These are phyloP conservation scores for Fusarium brevicatenulatum DNA, from an alignment of 2,329 filamentous ascomycete species.

Conservation along the genomic window DNA sequence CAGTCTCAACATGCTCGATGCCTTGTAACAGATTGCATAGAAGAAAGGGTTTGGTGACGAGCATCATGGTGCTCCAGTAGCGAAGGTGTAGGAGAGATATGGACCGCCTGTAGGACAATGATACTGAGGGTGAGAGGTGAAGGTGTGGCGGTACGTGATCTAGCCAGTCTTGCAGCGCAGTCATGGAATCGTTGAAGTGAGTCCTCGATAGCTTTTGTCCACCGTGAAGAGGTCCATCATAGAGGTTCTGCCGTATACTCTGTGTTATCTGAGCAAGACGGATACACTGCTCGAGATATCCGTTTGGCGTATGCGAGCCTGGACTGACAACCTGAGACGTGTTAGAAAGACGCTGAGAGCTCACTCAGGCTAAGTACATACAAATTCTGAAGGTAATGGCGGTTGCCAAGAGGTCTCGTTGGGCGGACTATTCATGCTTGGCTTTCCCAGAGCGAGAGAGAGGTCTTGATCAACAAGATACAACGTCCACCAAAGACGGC, in stretches of 20 bases:
- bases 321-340: background rate
- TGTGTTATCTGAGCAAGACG: background rate
- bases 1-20: background rate
- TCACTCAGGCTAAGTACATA: fast-evolving
- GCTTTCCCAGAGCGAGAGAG: background rate
- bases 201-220: background rate
- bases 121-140: background rate
- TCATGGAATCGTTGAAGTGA: background rate
- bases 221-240: background rate
- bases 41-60: background rate
- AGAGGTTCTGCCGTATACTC: background rate
- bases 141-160: background rate
- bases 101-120: background rate
- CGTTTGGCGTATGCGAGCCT: background rate
- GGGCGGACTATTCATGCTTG: background rate
- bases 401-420: background rate
- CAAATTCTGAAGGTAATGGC: background rate
- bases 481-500: background rate
- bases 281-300: background rate
- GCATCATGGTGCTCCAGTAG: background rate
- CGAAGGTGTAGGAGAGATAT: background rate
- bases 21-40: background rate
- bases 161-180: background rate
- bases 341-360: fast-evolving
- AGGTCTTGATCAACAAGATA: background rate